Evolutionary conservation across 768 basidiomycete genomes (phyloP).

Genomic region (Rhizopogon vinicolor): DNA sequence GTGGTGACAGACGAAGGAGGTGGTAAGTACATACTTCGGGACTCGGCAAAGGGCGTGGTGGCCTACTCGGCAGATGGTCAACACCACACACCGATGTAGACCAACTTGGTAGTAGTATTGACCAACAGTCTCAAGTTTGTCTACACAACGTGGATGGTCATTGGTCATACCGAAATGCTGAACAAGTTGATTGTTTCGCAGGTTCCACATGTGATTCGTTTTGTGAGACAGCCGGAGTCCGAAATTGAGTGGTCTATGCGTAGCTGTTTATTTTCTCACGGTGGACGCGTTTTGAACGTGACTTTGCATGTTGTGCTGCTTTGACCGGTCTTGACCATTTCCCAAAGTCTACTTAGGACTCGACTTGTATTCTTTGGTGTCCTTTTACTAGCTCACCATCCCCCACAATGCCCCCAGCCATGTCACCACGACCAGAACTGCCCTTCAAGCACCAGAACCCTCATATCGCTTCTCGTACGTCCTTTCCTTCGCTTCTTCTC

Average conservation of each 20-base stretch:
- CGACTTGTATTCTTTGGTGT: neutral
- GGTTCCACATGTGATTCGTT: too few species aligned
- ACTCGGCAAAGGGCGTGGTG: too few species aligned
- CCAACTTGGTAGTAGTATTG: too few species aligned
- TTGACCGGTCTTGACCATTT: neutral
- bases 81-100: too few species aligned
- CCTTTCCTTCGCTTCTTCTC: neutral
- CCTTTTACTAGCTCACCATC: neutral
- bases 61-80: too few species aligned
- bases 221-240: conserved; percentile 19
- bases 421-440: conserved; percentile 46
- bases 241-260: conserved; percentile 13
- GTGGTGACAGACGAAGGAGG: too few species aligned
- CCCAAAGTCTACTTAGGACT: conserved; percentile 2
- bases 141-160: too few species aligned
- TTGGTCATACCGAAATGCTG: too few species aligned
- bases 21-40: too few species aligned
- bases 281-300: conserved; percentile 30
- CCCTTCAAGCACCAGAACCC: conserved; percentile 49
- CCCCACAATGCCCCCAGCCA: conserved; percentile 8
- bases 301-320: conserved; percentile 7
- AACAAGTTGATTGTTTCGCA: too few species aligned
- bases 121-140: too few species aligned
- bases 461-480: conserved; percentile 41
- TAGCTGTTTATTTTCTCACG: conserved; percentile 26